phyloP scores from a whole-genome alignment of 441 rosid genomes.

The Adansonia rubrostipa region DNA sequence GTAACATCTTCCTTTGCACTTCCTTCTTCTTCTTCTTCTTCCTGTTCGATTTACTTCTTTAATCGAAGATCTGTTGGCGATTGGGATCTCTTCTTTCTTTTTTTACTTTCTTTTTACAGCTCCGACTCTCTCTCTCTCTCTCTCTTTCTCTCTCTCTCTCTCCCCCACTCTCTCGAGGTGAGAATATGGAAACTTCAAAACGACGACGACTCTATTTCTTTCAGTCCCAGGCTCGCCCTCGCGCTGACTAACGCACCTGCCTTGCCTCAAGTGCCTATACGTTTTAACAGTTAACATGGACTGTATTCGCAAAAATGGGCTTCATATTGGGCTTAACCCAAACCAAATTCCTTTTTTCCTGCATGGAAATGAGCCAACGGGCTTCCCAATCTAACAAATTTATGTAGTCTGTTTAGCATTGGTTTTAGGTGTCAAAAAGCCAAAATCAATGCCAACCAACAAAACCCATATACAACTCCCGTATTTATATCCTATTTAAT shows the following conservation, averaged over 20 bases:
- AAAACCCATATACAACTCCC: too few species aligned
- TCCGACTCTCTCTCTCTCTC: conserved; percentile 26
- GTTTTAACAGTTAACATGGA: background rate
- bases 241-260: background rate
- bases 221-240: background rate
- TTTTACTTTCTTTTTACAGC: background rate
- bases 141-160: background rate
- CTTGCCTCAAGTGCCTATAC: background rate
- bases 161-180: conserved; percentile 24
- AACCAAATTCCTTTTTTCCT: background rate
- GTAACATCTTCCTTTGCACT: conserved; percentile 60
- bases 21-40: conserved; percentile 16
- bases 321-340: background rate
- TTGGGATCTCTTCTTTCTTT: background rate
- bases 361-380: too few species aligned
- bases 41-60: conserved; percentile 27
- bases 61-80: conserved; percentile 39
- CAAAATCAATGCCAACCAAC: too few species aligned
- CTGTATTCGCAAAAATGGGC: background rate
- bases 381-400: too few species aligned
- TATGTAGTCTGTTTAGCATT: too few species aligned
- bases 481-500: too few species aligned
- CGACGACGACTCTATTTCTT: conserved; percentile 32
- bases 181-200: conserved; percentile 27
- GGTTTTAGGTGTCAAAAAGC: too few species aligned